A percentile compares a stretch with the other conserved stretches of the same genome.
phyloP scores from a whole-genome alignment of 176 grass and related monocot species.

The Cenchrus fungigraminus region DNA sequence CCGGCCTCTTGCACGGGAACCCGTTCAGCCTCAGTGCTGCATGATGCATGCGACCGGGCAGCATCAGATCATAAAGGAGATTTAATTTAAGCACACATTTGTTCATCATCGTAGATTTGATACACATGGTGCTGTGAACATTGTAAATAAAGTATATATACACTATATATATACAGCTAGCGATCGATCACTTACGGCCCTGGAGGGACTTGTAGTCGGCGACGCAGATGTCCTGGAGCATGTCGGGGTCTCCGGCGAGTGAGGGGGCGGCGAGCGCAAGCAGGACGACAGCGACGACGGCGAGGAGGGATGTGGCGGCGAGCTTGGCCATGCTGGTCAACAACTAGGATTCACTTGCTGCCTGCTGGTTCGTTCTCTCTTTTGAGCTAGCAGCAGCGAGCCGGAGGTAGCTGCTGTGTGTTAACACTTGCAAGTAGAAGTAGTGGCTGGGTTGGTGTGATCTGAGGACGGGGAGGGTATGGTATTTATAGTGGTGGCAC shows the following conservation, averaged over 20 bases:
- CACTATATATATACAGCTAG: background rate
- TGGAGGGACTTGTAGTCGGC: slow-evolving; percentile 61
- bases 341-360: too few species aligned
- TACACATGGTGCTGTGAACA: too few species aligned
- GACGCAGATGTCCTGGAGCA: slow-evolving; percentile 88
- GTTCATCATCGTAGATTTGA: too few species aligned
- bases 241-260: slow-evolving; percentile 64
- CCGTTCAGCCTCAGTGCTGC: slow-evolving; percentile 70
- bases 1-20: slow-evolving; percentile 63
- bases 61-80: background rate
- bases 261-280: slow-evolving; percentile 23
- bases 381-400: background rate
- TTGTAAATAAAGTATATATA: too few species aligned
- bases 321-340: slow-evolving; percentile 34
- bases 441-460: background rate
- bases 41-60: too few species aligned
- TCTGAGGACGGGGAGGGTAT: background rate
- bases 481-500: slow-evolving; percentile 26
- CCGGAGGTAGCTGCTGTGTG: background rate
- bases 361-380: too few species aligned
- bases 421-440: too few species aligned
- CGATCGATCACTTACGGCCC: slow-evolving; percentile 53
- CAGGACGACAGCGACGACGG: background rate
- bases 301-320: background rate
- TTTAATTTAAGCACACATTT: too few species aligned